Conservation (phyloP, 768 basidiomycete genomes). For the Mycena albidolilacea region DNA sequence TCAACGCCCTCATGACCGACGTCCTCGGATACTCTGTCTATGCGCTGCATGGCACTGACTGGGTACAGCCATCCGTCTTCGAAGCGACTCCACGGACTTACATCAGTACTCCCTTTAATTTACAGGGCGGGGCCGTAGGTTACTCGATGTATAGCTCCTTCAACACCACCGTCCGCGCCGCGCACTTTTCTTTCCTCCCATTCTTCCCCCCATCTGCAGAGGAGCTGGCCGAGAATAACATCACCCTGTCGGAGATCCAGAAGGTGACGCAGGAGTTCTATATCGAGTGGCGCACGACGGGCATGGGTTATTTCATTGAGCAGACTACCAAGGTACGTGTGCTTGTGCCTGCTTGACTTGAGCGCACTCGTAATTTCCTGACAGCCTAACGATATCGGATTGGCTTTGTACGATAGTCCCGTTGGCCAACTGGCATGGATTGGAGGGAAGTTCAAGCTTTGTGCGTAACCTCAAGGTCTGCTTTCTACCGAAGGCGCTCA, state of each 20-base stretch:
- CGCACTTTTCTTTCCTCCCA: background rate
- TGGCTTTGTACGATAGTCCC: too few relatives aligned
- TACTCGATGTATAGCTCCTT: background rate
- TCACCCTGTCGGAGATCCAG: background rate
- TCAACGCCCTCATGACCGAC: conserved; percentile 46
- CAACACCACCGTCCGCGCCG: background rate
- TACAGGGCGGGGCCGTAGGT: conserved; percentile 11
- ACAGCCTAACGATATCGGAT: too few relatives aligned
- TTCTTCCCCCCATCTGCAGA: background rate
- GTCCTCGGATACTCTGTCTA: conserved; percentile 44
- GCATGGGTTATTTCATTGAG: too few relatives aligned
- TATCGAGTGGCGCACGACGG: too few relatives aligned
- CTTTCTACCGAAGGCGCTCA: too few relatives aligned
- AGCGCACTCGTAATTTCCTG: too few relatives aligned
- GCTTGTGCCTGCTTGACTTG: too few relatives aligned
- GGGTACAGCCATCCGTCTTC: conserved; percentile 26
- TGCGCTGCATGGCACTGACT: conserved; percentile 43
- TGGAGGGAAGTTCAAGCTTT: too few relatives aligned
- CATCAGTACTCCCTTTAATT: background rate
- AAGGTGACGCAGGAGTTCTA: too few relatives aligned
- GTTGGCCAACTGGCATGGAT: too few relatives aligned
- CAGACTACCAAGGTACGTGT: too few relatives aligned
- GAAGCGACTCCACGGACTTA: background rate
- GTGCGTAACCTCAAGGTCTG: too few relatives aligned
- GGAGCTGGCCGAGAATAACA: background rate